Conservation (phyloP, 352 stramenopile genomes). For the Phytopythium mirpurense region DNA sequence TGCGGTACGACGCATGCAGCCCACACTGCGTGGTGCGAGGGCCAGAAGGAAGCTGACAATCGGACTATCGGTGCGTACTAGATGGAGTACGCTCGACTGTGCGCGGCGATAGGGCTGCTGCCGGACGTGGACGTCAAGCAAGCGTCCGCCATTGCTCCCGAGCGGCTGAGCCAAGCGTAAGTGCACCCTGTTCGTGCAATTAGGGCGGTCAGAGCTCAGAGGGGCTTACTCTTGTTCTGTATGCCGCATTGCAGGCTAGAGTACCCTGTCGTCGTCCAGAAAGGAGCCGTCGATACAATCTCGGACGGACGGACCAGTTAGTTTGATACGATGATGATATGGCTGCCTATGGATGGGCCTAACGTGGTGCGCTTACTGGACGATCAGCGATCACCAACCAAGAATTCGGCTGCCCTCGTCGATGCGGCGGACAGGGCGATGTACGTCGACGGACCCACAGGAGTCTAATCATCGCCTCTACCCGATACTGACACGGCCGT, state of each 20-base stretch:
- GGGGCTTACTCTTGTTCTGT: background rate
- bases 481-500: no score
- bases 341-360: no score
- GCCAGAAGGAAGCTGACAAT: conserved; percentile 1
- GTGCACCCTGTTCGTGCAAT: conserved; percentile 5
- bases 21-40: background rate
- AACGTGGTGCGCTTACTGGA: no score
- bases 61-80: no score
- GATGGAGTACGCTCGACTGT: conserved; percentile 86
- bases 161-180: conserved; percentile 53
- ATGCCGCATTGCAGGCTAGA: conserved; percentile 38
- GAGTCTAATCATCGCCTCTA: no score
- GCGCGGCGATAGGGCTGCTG: conserved; percentile 37
- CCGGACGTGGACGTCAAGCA: conserved; percentile 35
- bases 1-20: conserved; percentile 21
- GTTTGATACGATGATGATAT: background rate
- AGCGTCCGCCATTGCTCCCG: conserved; percentile 44
- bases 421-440: conserved; percentile 91
- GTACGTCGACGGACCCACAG: conserved; percentile 25
- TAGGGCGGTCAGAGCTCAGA: no score
- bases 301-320: conserved; percentile 69
- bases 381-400: conserved; percentile 46
- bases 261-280: conserved; percentile 80
- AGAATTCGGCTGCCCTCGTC: conserved; percentile 68
- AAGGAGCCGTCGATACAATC: conserved; percentile 74